These are phyloP conservation scores for Xylaria sp. DNA, from an alignment of 2,329 filamentous ascomycete genomes.

Conservation along the genomic window DNA sequence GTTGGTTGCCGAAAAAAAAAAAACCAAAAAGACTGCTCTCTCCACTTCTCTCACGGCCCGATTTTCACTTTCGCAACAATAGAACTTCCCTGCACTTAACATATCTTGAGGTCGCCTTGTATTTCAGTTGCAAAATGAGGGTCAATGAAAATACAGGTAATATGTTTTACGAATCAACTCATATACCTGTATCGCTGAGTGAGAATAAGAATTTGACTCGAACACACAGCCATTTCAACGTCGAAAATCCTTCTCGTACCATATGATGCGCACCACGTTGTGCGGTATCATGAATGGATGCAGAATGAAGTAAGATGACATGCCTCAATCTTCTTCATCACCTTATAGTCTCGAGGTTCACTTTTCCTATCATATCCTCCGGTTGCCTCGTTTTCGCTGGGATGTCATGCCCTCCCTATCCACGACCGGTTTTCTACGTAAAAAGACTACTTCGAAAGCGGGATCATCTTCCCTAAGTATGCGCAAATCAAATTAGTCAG, in stretches of 20 bases:
- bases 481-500: too few relatives aligned
- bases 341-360: neutral
- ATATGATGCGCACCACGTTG: slow-evolving; percentile 84
- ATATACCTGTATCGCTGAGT: neutral
- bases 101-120: neutral
- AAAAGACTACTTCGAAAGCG: neutral
- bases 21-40: slow-evolving; percentile 10
- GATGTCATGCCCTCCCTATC: neutral
- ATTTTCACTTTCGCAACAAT: neutral
- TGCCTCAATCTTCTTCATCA: neutral
- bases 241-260: slow-evolving; percentile 79
- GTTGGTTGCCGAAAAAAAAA: neutral
- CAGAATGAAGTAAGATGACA: slow-evolving; percentile 70
- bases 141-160: slow-evolving; percentile 58
- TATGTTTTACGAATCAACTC: neutral
- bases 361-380: neutral
- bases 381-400: neutral
- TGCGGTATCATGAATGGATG: slow-evolving; percentile 91
- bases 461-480: too few relatives aligned
- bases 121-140: slow-evolving; percentile 52
- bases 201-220: neutral
- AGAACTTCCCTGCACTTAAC: neutral
- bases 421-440: neutral
- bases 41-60: slow-evolving; percentile 18
- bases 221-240: slow-evolving; percentile 70